A percentile compares a stretch with the other conserved stretches of the same genome.
Evolutionary conservation across 176 grass and related monocot species (phyloP).

Genomic region (Pharus latifolius): DNA sequence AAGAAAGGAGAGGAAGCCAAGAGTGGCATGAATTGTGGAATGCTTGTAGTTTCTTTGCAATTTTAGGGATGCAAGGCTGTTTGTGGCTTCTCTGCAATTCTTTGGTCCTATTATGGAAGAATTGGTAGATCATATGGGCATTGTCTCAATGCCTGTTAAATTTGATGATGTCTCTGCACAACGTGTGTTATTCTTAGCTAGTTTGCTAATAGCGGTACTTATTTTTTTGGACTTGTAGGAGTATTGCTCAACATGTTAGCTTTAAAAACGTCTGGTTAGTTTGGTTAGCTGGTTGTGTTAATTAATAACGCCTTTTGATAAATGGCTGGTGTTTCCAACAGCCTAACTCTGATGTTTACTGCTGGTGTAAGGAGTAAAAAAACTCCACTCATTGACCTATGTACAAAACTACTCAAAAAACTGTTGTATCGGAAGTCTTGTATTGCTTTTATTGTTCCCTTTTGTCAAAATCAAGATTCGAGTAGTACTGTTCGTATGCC

Average conservation of each 20-base stretch:
- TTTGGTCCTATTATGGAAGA: constrained; percentile 18
- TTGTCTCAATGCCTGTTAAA: constrained; percentile 9
- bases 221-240: neutral
- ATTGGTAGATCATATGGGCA: constrained; percentile 4
- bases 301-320: too few species aligned
- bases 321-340: too few species aligned
- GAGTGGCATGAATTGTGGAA: constrained; percentile 30
- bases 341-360: too few species aligned
- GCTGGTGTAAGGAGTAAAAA: too few species aligned
- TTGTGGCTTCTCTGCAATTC: constrained; percentile 27
- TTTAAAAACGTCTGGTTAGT: neutral
- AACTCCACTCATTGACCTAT: neutral
- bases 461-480: too few species aligned
- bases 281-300: neutral
- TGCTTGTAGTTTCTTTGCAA: constrained; percentile 32
- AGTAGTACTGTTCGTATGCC: neutral
- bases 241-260: neutral
- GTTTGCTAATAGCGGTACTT: neutral
- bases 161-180: neutral
- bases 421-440: too few species aligned
- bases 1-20: neutral
- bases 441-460: too few species aligned
- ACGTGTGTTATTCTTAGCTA: neutral
- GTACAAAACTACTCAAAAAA: neutral
- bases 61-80: neutral